Base-by-base conservation (phyloP, 345 rosid genomes). In the Gynandropsis gynandra region DNA sequence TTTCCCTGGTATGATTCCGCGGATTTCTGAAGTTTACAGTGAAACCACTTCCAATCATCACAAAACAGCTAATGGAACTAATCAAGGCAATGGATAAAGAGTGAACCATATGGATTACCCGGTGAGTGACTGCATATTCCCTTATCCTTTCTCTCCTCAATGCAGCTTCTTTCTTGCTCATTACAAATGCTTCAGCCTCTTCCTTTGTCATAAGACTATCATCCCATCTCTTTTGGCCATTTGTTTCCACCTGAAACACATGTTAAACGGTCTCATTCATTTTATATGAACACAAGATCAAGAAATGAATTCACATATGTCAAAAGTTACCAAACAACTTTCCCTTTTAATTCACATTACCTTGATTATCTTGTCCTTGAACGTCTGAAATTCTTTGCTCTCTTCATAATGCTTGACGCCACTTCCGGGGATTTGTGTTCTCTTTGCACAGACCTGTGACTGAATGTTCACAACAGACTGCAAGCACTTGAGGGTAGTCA, bases 391-490 rank as follows among this genome's bases (percentile, higher is more conserved):
- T 58, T 75, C 76, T 50, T 68, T 69, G 59, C 48, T 45, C 31
- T 83, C 82, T 47, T 73, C 74, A 33, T 11, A 62, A 24, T 71
- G 63, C 64, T 61, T 69, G n/a, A 47, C 49, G 11, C 15, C 37
- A 24, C 58, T 71, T 67, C 62, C 68, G 10, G 60, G 65, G 35
- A 21, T 63, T 36, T 78, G 84, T 49, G 69, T 66, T 70, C 86
- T 74, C 52, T 57, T 75, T 10, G 85, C 74, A 14, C 63, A 75
- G 61, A 78, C 81, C 56, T 80, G 80, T 38, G 95, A 75, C 59
- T 90, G 94, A 50, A 86, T 83, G 54, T 76, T 79, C 8, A 90
- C 80, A 62, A 90, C 69, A 50, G 96, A 86, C 56, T 90, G 92
- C 72, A 90, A 73, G 64, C 87, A 74, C 63, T 87, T 86, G 10